phyloP scores from a whole-genome alignment of 1,284 basidiomycete species.

The Fomitopsis betulina region DNA sequence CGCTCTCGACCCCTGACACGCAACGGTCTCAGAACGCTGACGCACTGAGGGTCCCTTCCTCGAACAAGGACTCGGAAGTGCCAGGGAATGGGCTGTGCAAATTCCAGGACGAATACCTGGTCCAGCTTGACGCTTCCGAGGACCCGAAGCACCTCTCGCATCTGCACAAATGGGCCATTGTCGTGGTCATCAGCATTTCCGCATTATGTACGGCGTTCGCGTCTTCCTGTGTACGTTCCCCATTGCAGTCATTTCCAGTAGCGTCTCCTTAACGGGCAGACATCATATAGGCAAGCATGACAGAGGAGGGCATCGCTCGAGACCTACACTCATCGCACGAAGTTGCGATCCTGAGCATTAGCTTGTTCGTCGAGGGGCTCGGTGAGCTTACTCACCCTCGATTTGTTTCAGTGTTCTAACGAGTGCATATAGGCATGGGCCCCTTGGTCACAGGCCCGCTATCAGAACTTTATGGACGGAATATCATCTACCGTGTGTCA shows the following conservation, averaged over 20 bases:
- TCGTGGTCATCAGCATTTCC: constrained; percentile 47
- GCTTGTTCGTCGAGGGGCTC: constrained; percentile 63
- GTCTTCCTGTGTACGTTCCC: constrained; percentile 56
- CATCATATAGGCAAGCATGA: constrained; percentile 50
- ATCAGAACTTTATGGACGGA: constrained; percentile 50
- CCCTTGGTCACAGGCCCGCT: constrained; percentile 49
- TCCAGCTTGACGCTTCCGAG: constrained; percentile 41
- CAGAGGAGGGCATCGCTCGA: constrained; percentile 54
- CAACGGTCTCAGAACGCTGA: not conserved
- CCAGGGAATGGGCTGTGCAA: not conserved
- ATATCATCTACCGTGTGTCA: constrained; percentile 34
- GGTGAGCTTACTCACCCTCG: constrained; percentile 23
- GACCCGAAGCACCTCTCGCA: constrained; percentile 44
- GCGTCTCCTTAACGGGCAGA: not conserved
- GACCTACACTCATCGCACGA: constrained; percentile 59
- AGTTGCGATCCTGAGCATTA: constrained; percentile 67
- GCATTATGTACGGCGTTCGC: constrained; percentile 66
- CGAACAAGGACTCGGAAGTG: not conserved
- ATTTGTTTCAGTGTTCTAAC: not conserved
- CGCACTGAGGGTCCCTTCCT: not conserved
- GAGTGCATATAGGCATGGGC: constrained; percentile 29
- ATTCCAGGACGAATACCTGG: constrained; percentile 32
- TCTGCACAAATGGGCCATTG: constrained; percentile 50
- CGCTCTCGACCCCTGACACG: not conserved
- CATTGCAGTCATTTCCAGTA: not conserved